These are phyloP conservation scores for Myochromella boudieri DNA, from an alignment of 768 basidiomycete species.

Conservation along the genomic window DNA sequence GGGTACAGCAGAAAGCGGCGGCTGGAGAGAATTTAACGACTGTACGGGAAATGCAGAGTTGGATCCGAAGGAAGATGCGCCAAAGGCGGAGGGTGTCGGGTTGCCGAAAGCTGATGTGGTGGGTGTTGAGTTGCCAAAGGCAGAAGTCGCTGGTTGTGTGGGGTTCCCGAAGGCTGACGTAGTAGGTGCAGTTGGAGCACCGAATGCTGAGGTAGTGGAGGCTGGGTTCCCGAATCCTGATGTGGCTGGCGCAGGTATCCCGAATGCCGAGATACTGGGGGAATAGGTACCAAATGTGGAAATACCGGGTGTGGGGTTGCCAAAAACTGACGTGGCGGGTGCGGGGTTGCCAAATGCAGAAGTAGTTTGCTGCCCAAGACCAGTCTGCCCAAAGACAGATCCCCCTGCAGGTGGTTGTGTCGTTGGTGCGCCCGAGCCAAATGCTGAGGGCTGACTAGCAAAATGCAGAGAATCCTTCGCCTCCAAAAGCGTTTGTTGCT, in stretches of 20 bases:
- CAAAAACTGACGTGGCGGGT: too few relatives aligned
- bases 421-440: constrained; percentile 30
- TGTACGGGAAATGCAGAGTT: too few relatives aligned
- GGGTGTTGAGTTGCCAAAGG: too few relatives aligned
- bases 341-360: constrained; percentile 25
- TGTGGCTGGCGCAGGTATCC: constrained; percentile 4
- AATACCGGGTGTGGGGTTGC: too few relatives aligned
- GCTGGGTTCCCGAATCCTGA: constrained; percentile 17
- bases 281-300: too few relatives aligned
- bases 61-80: too few relatives aligned
- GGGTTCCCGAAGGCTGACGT: constrained; percentile 6
- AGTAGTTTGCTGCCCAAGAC: constrained; percentile 9
- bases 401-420: constrained; percentile 29
- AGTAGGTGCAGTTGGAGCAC: too few relatives aligned
- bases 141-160: background rate
- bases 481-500: constrained; percentile 30
- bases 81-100: too few relatives aligned
- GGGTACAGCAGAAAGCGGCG: too few relatives aligned
- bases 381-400: constrained; percentile 32
- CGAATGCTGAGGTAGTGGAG: constrained; percentile 22
- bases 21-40: too few relatives aligned
- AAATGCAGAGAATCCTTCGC: constrained; percentile 56
- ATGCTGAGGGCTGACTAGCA: constrained; percentile 45
- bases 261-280: too few relatives aligned
- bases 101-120: too few relatives aligned